Evolutionary conservation across 2,329 filamentous ascomycete species (phyloP).

Genomic region (Helicocarpus griseus): DNA sequence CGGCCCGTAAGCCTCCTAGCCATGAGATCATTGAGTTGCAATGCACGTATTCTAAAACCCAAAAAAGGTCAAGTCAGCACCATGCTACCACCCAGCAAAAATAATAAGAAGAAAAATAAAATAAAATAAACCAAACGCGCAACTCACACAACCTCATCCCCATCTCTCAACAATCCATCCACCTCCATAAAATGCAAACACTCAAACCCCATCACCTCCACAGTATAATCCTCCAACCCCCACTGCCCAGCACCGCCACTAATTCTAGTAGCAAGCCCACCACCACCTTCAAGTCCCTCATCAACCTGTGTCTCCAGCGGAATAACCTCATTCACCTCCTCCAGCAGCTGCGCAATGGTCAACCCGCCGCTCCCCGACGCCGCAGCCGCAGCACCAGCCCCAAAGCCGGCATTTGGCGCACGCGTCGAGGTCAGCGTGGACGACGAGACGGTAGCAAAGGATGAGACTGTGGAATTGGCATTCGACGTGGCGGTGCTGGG

Average conservation of each 20-base stretch:
- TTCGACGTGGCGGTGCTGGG: slow-evolving; percentile 26
- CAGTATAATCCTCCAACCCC: slow-evolving; percentile 82
- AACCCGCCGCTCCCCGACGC: slow-evolving; percentile 40
- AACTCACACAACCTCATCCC: slow-evolving; percentile 74
- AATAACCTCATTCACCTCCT: slow-evolving; percentile 67
- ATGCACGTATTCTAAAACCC: slow-evolving; percentile 58
- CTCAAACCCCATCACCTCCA: slow-evolving; percentile 76
- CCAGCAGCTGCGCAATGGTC: slow-evolving; percentile 67
- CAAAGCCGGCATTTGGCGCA: slow-evolving; percentile 26
- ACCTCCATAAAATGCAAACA: slow-evolving; percentile 77
- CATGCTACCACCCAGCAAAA: slow-evolving; percentile 4
- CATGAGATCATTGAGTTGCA: slow-evolving; percentile 65
- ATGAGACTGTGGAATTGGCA: slow-evolving; percentile 17
- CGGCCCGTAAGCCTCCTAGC: slow-evolving; percentile 65
- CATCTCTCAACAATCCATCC: slow-evolving; percentile 61
- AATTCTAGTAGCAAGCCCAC: too few species aligned
- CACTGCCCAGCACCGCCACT: slow-evolving; percentile 41
- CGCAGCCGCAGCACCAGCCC: slow-evolving; percentile 12
- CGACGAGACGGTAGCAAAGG: slow-evolving; percentile 16
- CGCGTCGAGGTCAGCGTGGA: slow-evolving; percentile 23
- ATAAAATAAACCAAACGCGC: slow-evolving; percentile 40
- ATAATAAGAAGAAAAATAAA: background rate
- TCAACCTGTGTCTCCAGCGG: slow-evolving; percentile 61
- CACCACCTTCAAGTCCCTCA: slow-evolving; percentile 18
- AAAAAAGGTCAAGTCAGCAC: background rate